Conservation (phyloP, 2,329 filamentous ascomycete species). For the Ophiostoma sp. region DNA sequence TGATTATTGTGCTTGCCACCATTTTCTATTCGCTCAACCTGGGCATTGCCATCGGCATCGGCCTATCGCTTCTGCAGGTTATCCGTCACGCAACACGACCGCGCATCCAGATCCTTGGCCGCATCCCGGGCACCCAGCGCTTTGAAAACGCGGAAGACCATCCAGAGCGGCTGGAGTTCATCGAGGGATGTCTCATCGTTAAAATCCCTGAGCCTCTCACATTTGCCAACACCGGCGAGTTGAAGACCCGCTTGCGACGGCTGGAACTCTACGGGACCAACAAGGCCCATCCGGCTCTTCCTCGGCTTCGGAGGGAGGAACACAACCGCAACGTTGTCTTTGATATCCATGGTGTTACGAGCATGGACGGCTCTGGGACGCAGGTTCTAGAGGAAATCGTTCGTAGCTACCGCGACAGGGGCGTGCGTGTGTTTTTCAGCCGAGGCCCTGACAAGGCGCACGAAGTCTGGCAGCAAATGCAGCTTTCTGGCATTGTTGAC, state of each 20-base stretch:
- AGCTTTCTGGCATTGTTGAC: constrained; percentile 80
- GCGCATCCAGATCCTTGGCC: constrained; percentile 92
- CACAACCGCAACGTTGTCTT: constrained; percentile 93
- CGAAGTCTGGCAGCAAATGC: constrained; percentile 70
- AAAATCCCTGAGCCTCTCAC: constrained; percentile 97
- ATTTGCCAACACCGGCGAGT: constrained; percentile 92
- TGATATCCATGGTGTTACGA: constrained; percentile 95
- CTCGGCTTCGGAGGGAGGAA: constrained; percentile 72
- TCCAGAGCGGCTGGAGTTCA: constrained; percentile 74
- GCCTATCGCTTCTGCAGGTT: constrained; percentile 83
- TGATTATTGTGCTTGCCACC: constrained; percentile 84
- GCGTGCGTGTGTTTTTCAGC: constrained; percentile 75
- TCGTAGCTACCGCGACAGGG: constrained; percentile 70
- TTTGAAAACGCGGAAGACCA: constrained; percentile 84
- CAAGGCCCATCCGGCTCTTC: constrained; percentile 81
- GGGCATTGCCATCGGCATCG: constrained; percentile 91
- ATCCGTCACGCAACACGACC: constrained; percentile 89
- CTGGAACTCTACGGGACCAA: constrained; percentile 90
- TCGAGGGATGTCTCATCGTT: constrained; percentile 90
- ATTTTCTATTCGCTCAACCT: constrained; percentile 94
- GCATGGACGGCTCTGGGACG: constrained; percentile 87
- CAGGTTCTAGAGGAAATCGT: constrained; percentile 94
- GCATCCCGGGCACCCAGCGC: constrained; percentile 76
- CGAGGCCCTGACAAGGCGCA: constrained; percentile 51
- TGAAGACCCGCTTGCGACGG: constrained; percentile 78